phyloP scores from a whole-genome alignment of 768 basidiomycete genomes.

The Trametes coccinea region DNA sequence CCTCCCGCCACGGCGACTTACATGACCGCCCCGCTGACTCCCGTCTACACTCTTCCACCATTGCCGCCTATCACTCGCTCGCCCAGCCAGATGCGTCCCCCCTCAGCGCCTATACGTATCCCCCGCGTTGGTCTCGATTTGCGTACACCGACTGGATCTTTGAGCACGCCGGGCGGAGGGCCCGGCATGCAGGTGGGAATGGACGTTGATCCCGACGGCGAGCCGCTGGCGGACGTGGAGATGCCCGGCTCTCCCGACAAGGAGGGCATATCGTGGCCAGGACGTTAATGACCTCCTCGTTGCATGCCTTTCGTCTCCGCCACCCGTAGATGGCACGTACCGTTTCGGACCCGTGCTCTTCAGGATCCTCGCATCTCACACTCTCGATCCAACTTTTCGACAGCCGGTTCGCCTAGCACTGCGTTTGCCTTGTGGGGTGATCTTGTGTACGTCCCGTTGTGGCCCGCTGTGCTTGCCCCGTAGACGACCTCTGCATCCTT shows the following conservation, averaged over 20 bases:
- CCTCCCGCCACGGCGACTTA: neutral
- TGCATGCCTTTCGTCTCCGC: neutral
- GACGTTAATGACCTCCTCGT: slow-evolving; percentile 37
- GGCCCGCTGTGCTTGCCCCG: neutral
- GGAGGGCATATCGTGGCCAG: slow-evolving; percentile 46
- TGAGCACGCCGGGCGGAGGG: slow-evolving; percentile 6
- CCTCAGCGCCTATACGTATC: slow-evolving; percentile 9
- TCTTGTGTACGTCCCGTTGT: neutral
- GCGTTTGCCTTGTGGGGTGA: neutral
- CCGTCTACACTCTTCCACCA: slow-evolving; percentile 19
- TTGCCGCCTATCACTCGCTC: slow-evolving; percentile 7
- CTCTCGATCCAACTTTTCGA: too few relatives aligned
- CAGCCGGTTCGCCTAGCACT: neutral
- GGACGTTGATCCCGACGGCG: slow-evolving; percentile 47
- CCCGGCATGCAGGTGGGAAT: slow-evolving; percentile 18
- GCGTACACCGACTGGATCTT: neutral
- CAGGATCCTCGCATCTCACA: too few relatives aligned
- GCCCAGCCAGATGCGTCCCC: slow-evolving; percentile 16
- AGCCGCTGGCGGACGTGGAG: slow-evolving; percentile 26
- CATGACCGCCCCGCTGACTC: slow-evolving; percentile 6
- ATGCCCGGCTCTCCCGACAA: slow-evolving; percentile 49
- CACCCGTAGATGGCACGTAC: neutral
- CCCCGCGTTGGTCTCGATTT: slow-evolving; percentile 10
- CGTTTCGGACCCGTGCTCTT: too few relatives aligned
- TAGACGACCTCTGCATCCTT: slow-evolving; percentile 10